These are phyloP conservation scores for Ceratonia siliqua DNA, from an alignment of 306 rosid genomes.

Conservation along the genomic window DNA sequence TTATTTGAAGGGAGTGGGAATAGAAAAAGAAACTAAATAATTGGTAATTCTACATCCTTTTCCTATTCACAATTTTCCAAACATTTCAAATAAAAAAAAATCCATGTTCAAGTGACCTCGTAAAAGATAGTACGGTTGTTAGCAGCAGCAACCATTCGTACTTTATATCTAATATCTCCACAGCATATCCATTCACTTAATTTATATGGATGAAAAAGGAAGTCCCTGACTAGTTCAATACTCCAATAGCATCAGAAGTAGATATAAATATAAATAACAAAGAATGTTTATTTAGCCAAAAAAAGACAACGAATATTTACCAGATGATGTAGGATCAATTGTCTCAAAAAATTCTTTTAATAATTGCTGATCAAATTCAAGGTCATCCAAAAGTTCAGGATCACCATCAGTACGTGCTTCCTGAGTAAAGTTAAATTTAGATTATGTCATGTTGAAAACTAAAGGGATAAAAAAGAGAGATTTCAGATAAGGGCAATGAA, in stretches of 20 bases:
- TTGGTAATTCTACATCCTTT: conserved; percentile 3
- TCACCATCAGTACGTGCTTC: conserved; percentile 60
- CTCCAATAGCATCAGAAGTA: conserved; percentile 6
- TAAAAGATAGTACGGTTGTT: not conserved
- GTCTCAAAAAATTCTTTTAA: conserved; percentile 85
- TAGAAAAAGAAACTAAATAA: not conserved
- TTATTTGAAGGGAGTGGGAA: no score
- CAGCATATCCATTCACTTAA: conserved; percentile 1
- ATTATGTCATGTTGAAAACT: conserved; percentile 1
- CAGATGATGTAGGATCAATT: conserved; percentile 76
- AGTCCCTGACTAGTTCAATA: not conserved
- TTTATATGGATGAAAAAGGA: not conserved
- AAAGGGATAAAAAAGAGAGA: not conserved
- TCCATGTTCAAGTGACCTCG: not conserved
- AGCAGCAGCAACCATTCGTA: not conserved
- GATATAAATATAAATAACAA: not conserved
- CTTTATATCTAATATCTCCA: not conserved
- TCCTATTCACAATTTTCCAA: not conserved
- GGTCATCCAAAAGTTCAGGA: conserved; percentile 83
- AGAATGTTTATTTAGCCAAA: conserved; percentile 13
- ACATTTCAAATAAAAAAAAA: not conserved
- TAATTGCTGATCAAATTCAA: conserved; percentile 87
- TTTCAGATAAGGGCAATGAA: not conserved
- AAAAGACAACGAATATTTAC: conserved; percentile 42
- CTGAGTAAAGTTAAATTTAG: conserved; percentile 42